phyloP scores from a whole-genome alignment of 306 rosid genomes.

The Astragalus glycyphyllos region DNA sequence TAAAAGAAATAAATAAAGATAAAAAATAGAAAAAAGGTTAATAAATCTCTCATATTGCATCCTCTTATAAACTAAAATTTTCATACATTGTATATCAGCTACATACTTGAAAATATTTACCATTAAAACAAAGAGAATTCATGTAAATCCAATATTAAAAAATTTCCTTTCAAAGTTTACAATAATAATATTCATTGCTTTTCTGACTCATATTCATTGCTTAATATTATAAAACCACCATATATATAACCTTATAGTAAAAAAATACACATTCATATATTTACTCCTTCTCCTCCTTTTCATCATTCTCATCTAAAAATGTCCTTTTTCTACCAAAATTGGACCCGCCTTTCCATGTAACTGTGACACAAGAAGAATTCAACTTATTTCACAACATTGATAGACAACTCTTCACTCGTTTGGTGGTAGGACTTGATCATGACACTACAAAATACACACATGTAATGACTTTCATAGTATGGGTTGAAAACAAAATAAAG shows the following conservation, averaged over 20 bases:
- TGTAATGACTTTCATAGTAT: constrained; percentile 67
- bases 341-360: neutral
- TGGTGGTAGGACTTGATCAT: constrained; percentile 49
- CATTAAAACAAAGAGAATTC: neutral
- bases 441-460: constrained; percentile 50
- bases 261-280: too few species aligned
- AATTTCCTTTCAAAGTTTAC: neutral
- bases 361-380: constrained; percentile 56
- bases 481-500: constrained; percentile 53
- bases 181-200: neutral
- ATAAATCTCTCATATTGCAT: neutral
- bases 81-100: neutral
- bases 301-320: neutral
- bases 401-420: constrained; percentile 55
- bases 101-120: neutral
- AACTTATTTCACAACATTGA: constrained; percentile 62
- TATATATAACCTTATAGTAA: neutral
- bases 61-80: neutral
- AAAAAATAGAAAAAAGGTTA: neutral
- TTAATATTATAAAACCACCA: neutral
- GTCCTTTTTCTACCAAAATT: neutral
- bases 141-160: neutral
- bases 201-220: neutral
- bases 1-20: neutral
- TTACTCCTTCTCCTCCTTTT: too few species aligned